Evolutionary conservation across 805 yeast genomes (phyloP).

Genomic region (Saturnispora kantuleensis): DNA sequence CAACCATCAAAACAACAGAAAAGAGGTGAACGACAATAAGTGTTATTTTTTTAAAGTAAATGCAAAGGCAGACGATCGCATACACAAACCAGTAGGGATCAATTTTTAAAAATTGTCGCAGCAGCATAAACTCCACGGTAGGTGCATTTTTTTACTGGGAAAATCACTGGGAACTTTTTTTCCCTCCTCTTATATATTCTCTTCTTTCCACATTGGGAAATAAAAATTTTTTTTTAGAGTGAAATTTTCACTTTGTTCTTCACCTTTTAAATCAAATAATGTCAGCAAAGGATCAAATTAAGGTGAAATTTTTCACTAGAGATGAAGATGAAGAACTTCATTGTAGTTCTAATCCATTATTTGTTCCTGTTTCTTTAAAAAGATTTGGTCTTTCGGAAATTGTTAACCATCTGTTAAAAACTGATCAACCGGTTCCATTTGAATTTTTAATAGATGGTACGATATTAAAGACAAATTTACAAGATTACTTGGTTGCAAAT

Average conservation of each 20-base stretch:
- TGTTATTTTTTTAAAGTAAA: too few species aligned
- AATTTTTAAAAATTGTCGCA: too few species aligned
- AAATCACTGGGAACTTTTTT: background rate
- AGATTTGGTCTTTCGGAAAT: conserved; percentile 91
- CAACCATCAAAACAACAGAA: conserved; percentile 9
- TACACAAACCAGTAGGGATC: too few species aligned
- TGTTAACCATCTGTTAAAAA: conserved; percentile 73
- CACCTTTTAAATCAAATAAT: conserved; percentile 5
- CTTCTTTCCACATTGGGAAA: too few species aligned
- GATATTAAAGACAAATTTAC: conserved; percentile 65
- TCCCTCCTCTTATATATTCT: too few species aligned
- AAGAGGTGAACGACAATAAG: background rate
- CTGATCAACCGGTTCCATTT: conserved; percentile 70
- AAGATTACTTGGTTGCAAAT: conserved; percentile 64
- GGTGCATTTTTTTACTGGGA: too few species aligned
- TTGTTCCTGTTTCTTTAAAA: conserved; percentile 76
- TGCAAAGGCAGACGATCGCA: too few species aligned
- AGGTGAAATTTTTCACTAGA: conserved; percentile 75
- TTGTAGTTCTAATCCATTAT: conserved; percentile 72
- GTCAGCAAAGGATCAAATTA: conserved; percentile 39
- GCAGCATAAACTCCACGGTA: too few species aligned
- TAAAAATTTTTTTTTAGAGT: background rate
- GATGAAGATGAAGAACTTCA: conserved; percentile 68
- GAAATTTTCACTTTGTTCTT: background rate
- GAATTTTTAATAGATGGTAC: conserved; percentile 87